These are phyloP conservation scores for Solanum hybrid DNA, from an alignment of 305 asterid species.

Conservation along the genomic window DNA sequence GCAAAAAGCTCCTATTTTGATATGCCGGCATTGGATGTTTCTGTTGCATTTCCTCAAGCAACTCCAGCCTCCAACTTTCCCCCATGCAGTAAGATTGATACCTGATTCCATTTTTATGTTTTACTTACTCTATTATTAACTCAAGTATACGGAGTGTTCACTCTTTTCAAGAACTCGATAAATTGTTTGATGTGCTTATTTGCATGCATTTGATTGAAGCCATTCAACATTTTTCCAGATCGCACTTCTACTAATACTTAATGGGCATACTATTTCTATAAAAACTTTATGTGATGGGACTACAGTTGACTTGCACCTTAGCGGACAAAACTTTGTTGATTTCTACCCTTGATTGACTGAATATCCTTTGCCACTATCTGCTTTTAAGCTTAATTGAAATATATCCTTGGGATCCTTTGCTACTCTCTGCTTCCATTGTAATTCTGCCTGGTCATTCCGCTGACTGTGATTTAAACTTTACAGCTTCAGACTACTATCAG, in stretches of 20 bases:
- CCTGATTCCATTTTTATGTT: background rate
- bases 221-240: background rate
- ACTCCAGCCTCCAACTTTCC: slow-evolving; percentile 91
- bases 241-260: background rate
- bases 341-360: background rate
- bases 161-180: background rate
- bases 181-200: background rate
- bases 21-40: slow-evolving; percentile 74
- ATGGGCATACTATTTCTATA: background rate
- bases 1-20: slow-evolving; percentile 57
- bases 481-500: slow-evolving; percentile 64
- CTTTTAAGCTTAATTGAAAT: background rate
- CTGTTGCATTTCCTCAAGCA: slow-evolving; percentile 91
- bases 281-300: background rate
- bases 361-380: background rate
- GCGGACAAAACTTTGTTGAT: background rate
- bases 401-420: background rate
- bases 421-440: background rate
- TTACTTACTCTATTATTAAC: background rate
- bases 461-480: slow-evolving; percentile 10
- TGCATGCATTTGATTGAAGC: background rate
- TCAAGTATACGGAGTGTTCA: background rate
- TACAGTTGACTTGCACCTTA: background rate
- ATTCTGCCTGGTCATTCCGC: background rate
- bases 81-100: slow-evolving; percentile 45